A percentile compares a stretch with the other conserved stretches of the same genome.
These are phyloP conservation scores for Osmozyma mogii DNA, from an alignment of 805 yeast genomes.

Conservation along the genomic window DNA sequence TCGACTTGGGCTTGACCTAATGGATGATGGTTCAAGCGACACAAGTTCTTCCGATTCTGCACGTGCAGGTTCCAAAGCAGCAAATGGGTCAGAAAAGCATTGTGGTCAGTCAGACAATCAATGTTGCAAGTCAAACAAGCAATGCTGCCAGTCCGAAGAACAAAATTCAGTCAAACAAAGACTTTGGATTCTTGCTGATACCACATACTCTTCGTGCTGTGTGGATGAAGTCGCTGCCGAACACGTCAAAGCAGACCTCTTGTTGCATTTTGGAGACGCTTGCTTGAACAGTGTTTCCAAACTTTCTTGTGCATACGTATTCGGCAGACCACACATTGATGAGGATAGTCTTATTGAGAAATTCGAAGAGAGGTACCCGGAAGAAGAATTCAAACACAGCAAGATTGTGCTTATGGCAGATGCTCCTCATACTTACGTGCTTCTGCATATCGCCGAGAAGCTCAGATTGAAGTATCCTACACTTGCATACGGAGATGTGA, in stretches of 20 bases:
- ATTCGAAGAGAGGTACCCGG: conserved; percentile 37
- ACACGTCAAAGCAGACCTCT: conserved; percentile 78
- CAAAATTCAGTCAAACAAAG: conserved; percentile 17
- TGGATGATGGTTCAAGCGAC: background rate
- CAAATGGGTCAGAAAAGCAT: too few relatives aligned
- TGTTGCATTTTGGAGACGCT: conserved; percentile 92
- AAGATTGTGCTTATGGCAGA: conserved; percentile 66
- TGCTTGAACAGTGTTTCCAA: conserved; percentile 75
- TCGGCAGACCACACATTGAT: conserved; percentile 62
- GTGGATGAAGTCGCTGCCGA: conserved; percentile 96
- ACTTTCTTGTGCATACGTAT: conserved; percentile 69
- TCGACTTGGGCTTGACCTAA: conserved; percentile 13
- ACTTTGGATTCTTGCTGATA: conserved; percentile 86
- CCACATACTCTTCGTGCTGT: conserved; percentile 93
- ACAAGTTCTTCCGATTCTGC: background rate
- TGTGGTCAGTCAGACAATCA: too few relatives aligned
- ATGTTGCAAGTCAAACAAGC: conserved; percentile 2
- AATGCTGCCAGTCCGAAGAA: background rate
- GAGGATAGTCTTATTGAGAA: conserved; percentile 23
- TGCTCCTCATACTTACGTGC: conserved; percentile 49
- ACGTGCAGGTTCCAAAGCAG: too few relatives aligned
- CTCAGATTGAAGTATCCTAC: conserved; percentile 26
- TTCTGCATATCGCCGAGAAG: conserved; percentile 30
- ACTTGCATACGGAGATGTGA: conserved; percentile 26
- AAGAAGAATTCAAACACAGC: conserved; percentile 17